These are phyloP conservation scores for Coemansia sp. DNA, from an alignment of 192 early-diverging fungal genomes.

Conservation along the genomic window DNA sequence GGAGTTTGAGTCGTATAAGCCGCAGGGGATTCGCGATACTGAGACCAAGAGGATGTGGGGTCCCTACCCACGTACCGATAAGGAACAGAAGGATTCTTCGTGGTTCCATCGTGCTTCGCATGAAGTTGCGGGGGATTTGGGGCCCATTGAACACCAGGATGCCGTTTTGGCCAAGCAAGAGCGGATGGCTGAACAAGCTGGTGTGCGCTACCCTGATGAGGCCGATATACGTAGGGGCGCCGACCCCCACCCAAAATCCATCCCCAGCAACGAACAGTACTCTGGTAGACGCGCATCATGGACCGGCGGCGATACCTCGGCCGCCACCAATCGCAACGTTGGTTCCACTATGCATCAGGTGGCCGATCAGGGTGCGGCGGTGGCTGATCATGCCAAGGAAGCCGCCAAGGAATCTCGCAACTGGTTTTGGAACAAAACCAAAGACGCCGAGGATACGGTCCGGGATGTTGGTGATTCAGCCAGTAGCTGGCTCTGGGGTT, in stretches of 20 bases:
- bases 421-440: conserved; percentile 34
- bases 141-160: conserved; percentile 36
- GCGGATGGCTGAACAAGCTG: no score
- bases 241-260: no score
- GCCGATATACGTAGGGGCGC: no score
- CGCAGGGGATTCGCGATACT: not conserved
- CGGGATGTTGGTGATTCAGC: no score
- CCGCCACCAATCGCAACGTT: no score
- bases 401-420: conserved; percentile 15
- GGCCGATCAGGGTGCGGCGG: not conserved
- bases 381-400: conserved; percentile 1
- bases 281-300: no score
- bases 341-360: no score
- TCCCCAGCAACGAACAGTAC: no score
- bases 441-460: not conserved
- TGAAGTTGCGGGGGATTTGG: conserved; percentile 21
- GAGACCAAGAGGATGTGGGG: not conserved
- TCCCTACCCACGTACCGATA: conserved; percentile 19
- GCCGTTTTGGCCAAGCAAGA: not conserved
- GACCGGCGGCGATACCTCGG: no score
- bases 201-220: no score
- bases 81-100: conserved; percentile 9
- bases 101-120: conserved; percentile 14
- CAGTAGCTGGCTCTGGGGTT: no score
- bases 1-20: not conserved